These are phyloP conservation scores for Trichoderma erinaceum DNA, from an alignment of 495 filamentous ascomycete species.

Conservation along the genomic window DNA sequence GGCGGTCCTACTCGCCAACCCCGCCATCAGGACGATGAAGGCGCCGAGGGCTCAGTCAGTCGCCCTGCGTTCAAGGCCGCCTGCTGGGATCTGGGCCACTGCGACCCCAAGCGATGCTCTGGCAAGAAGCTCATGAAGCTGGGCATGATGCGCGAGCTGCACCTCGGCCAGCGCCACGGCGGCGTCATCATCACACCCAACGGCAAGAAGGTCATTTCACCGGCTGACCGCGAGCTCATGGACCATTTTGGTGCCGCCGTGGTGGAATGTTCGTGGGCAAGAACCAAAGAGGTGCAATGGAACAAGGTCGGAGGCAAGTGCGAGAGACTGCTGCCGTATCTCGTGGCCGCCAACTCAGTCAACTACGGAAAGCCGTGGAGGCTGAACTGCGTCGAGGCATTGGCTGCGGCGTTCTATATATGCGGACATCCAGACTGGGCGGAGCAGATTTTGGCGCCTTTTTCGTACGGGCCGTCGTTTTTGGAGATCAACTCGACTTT, in stretches of 20 bases:
- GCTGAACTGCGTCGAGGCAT: conserved; percentile 89
- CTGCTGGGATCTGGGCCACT: conserved; percentile 96
- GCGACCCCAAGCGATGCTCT: conserved; percentile 94
- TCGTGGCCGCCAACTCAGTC: conserved; percentile 92
- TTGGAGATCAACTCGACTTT: conserved; percentile 79
- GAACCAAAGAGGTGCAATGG: conserved; percentile 87
- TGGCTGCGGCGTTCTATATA: conserved; percentile 88
- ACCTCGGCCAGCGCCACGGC: conserved; percentile 81
- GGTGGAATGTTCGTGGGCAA: conserved; percentile 94
- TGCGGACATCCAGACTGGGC: conserved; percentile 92
- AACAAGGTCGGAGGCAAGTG: conserved; percentile 88
- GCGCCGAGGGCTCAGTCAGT: conserved; percentile 22
- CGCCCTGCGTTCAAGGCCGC: conserved; percentile 78
- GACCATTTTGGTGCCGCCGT: conserved; percentile 90
- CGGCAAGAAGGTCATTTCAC: conserved; percentile 75
- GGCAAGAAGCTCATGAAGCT: conserved; percentile 89
- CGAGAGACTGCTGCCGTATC: conserved; percentile 86
- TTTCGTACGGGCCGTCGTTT: conserved; percentile 83
- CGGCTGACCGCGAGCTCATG: conserved; percentile 71
- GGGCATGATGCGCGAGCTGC: conserved; percentile 87
- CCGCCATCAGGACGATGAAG: conserved; percentile 21
- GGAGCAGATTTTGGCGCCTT: conserved; percentile 68
- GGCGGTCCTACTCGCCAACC: conserved; percentile 35
- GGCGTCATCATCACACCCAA: conserved; percentile 93
- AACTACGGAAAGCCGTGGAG: conserved; percentile 96